Percentiles rank a stretch among this genome's conserved stretches.
Conservation (phyloP, 2,329 filamentous ascomycete genomes). For the Stenocarpella maydis region DNA sequence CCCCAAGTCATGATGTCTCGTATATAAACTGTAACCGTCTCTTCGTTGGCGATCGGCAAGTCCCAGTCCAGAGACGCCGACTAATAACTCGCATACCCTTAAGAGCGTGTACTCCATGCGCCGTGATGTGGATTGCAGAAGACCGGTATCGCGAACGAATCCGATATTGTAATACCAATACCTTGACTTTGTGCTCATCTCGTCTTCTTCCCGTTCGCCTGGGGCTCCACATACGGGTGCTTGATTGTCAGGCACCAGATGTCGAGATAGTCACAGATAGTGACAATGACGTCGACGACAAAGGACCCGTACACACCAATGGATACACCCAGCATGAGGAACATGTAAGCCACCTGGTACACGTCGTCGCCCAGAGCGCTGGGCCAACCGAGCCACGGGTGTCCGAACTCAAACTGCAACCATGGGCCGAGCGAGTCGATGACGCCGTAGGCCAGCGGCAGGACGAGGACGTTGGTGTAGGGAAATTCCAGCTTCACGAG, state of each 20-base stretch:
- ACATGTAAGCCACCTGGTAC: conserved; percentile 94
- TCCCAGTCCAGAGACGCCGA: neutral
- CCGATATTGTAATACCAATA: neutral
- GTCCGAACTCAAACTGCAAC: conserved; percentile 59
- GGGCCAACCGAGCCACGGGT: conserved; percentile 78
- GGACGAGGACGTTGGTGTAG: conserved; percentile 83
- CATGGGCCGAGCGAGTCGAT: conserved; percentile 80
- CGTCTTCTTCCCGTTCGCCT: conserved; percentile 34
- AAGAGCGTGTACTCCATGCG: neutral
- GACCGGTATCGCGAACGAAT: neutral
- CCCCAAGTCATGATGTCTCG: conserved; percentile 24
- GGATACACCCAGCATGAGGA: conserved; percentile 83
- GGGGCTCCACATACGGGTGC: conserved; percentile 68
- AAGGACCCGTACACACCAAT: conserved; percentile 97
- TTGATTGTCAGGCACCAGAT: conserved; percentile 99
- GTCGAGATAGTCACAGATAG: conserved; percentile 96
- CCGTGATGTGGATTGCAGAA: neutral
- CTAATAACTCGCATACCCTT: neutral
- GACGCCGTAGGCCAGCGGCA: conserved; percentile 81
- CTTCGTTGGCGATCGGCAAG: neutral
- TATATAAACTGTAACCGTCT: conserved; percentile 36
- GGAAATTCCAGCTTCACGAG: conserved; percentile 88
- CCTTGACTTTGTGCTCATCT: neutral
- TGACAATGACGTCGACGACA: conserved; percentile 95
- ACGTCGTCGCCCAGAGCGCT: conserved; percentile 76